Percentiles rank a stretch among this genome's conserved stretches.
phyloP scores from a whole-genome alignment of 2,329 filamentous ascomycete species.

The Canariomyces notabilis region DNA sequence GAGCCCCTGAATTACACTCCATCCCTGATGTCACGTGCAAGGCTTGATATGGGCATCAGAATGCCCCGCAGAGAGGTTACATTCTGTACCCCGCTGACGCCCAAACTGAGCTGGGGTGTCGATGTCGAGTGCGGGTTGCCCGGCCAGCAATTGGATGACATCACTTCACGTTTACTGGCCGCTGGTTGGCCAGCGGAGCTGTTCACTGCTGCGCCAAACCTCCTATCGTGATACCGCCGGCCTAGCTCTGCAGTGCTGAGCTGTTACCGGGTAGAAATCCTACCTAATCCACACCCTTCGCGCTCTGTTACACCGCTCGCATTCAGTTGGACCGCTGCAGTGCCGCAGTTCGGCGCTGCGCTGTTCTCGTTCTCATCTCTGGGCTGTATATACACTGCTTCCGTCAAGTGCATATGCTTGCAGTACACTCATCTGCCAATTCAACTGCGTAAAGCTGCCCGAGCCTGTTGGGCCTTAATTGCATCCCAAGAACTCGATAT shows the following conservation, averaged over 20 bases:
- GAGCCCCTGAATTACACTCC: neutral
- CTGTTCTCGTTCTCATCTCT: neutral
- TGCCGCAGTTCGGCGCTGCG: neutral
- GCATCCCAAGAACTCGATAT: too few relatives aligned
- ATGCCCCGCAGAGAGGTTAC: slow-evolving; percentile 7
- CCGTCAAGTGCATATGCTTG: neutral
- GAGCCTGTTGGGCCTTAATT: too few relatives aligned
- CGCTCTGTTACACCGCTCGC: neutral
- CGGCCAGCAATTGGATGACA: slow-evolving; percentile 24
- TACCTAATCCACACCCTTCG: slow-evolving; percentile 4
- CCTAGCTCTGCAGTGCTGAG: slow-evolving; percentile 2
- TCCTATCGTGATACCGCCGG: slow-evolving; percentile 1
- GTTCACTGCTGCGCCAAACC: neutral
- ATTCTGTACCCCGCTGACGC: slow-evolving; percentile 17
- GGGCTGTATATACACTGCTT: slow-evolving; percentile 7
- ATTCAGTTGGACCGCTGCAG: neutral
- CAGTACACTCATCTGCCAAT: neutral
- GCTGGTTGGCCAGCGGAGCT: slow-evolving; percentile 18
- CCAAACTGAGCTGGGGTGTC: slow-evolving; percentile 2
- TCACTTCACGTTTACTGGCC: slow-evolving; percentile 11
- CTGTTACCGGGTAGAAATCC: too few relatives aligned
- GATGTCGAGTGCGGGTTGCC: slow-evolving; percentile 18
- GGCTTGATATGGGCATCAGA: neutral
- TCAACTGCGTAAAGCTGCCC: neutral
- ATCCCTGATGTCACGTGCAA: neutral